These are phyloP conservation scores for Hypoxylon subgilvum DNA, from an alignment of 495 filamentous ascomycete species.

Conservation along the genomic window DNA sequence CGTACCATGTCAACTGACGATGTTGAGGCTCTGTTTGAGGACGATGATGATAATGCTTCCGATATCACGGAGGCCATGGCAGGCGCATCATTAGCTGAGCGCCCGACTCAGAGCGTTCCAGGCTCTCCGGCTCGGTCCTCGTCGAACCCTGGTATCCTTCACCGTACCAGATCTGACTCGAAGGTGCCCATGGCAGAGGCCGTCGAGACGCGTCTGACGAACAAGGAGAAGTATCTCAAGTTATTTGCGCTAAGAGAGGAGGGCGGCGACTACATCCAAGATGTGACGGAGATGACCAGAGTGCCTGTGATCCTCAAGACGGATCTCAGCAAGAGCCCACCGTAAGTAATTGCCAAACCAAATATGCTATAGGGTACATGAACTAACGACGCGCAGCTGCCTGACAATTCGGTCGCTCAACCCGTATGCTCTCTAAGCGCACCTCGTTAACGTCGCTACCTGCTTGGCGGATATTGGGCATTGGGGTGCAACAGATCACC, in stretches of 20 bases:
- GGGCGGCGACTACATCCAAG: slow-evolving; percentile 94
- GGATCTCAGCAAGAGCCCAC: slow-evolving; percentile 96
- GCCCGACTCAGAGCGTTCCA: slow-evolving; percentile 94
- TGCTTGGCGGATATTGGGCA: slow-evolving; percentile 23
- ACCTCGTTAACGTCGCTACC: neutral
- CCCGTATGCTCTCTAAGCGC: slow-evolving; percentile 83
- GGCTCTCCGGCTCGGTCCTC: slow-evolving; percentile 85
- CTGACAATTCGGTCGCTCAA: slow-evolving; percentile 97
- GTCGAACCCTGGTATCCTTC: slow-evolving; percentile 70
- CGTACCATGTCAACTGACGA: slow-evolving; percentile 88
- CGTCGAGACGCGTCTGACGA: slow-evolving; percentile 77
- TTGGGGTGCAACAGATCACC: slow-evolving; percentile 17
- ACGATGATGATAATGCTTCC: slow-evolving; percentile 87
- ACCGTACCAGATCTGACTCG: slow-evolving; percentile 89
- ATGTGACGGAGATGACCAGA: slow-evolving; percentile 95
- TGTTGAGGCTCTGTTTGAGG: slow-evolving; percentile 90
- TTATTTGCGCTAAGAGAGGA: slow-evolving; percentile 90
- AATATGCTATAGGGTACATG: slow-evolving; percentile 1
- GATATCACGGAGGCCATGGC: slow-evolving; percentile 84
- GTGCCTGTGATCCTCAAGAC: slow-evolving; percentile 98
- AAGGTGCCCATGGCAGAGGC: slow-evolving; percentile 78
- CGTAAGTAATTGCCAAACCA: no score
- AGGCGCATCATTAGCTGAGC: slow-evolving; percentile 82
- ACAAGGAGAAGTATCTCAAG: slow-evolving; percentile 95
- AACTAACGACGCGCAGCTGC: slow-evolving; percentile 69